A percentile compares a stretch with the other conserved stretches of the same genome.
phyloP scores from a whole-genome alignment of 352 stramenopile species.

The Globisporangium spinosum region DNA sequence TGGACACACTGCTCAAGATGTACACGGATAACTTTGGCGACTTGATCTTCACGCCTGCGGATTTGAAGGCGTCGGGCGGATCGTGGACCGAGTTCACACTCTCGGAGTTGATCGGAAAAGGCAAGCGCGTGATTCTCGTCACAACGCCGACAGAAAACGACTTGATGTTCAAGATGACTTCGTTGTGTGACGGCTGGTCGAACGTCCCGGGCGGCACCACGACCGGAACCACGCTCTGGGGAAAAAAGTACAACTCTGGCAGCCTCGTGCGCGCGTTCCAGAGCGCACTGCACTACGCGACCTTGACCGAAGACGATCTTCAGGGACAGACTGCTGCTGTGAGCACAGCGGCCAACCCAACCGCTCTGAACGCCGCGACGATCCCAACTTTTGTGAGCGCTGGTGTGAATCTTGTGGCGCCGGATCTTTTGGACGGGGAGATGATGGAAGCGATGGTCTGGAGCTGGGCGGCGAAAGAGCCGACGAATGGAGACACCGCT shows the following conservation, averaged over 20 bases:
- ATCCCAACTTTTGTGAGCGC: constrained; percentile 46
- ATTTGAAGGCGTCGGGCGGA: constrained; percentile 32
- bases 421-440: constrained; percentile 49
- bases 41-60: constrained; percentile 42
- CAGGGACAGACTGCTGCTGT: constrained; percentile 12
- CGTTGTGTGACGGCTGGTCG: constrained; percentile 42
- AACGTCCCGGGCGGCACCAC: constrained; percentile 33
- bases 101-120: constrained; percentile 36
- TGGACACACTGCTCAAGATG: constrained; percentile 40
- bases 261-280: constrained; percentile 44
- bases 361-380: constrained; percentile 30
- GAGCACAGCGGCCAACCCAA: constrained; percentile 23
- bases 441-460: constrained; percentile 55
- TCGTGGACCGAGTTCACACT: constrained; percentile 51
- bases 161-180: constrained; percentile 50
- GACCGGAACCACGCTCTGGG: constrained; percentile 32
- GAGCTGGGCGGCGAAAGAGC: constrained; percentile 57
- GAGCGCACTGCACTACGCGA: constrained; percentile 52
- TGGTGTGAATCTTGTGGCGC: constrained; percentile 57
- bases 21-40: constrained; percentile 49
- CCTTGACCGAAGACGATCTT: constrained; percentile 35
- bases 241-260: constrained; percentile 39
- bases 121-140: constrained; percentile 55
- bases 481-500: constrained; percentile 29
- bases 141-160: constrained; percentile 42